Percentiles rank a stretch among this genome's conserved stretches.
phyloP scores from a whole-genome alignment of 2,329 filamentous ascomycete genomes.

The Rhynchosporium agropyri region DNA sequence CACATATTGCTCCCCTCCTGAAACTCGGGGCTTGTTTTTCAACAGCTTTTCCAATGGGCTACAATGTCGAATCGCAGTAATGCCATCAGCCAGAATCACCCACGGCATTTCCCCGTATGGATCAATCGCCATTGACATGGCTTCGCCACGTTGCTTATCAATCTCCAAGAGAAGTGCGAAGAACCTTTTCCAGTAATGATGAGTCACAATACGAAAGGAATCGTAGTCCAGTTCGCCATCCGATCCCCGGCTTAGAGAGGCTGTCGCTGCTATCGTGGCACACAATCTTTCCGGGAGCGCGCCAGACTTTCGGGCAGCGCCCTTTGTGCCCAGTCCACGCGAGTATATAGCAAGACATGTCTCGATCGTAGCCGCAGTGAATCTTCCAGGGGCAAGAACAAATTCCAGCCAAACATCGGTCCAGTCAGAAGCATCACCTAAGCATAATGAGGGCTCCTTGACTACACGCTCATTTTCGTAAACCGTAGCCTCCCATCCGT shows the following conservation, averaged over 20 bases:
- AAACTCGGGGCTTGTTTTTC: conserved; percentile 60
- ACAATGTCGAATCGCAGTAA: conserved; percentile 79
- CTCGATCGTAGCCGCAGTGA: conserved; percentile 77
- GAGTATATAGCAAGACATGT: conserved; percentile 83
- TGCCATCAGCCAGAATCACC: conserved; percentile 80
- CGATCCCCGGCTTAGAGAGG: conserved; percentile 62
- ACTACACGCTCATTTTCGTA: conserved; percentile 58
- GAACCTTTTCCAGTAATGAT: conserved; percentile 87
- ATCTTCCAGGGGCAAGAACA: conserved; percentile 81
- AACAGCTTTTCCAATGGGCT: conserved; percentile 75
- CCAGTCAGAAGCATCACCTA: conserved; percentile 67
- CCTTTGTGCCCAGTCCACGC: conserved; percentile 56
- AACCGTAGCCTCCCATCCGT: conserved; percentile 70
- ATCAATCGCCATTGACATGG: conserved; percentile 77
- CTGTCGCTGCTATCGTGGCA: conserved; percentile 69
- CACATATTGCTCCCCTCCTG: conserved; percentile 56
- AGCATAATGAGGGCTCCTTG: conserved; percentile 58
- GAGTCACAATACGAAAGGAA: conserved; percentile 71
- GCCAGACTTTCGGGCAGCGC: conserved; percentile 49
- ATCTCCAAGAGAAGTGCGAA: conserved; percentile 84
- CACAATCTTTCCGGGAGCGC: conserved; percentile 77
- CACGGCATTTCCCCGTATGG: conserved; percentile 71
- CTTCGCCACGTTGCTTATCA: conserved; percentile 82
- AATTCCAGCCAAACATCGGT: conserved; percentile 86
- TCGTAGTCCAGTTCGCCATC: conserved; percentile 73